phyloP scores from a whole-genome alignment of 208 protist genomes.

The Zelonia costaricensis region DNA sequence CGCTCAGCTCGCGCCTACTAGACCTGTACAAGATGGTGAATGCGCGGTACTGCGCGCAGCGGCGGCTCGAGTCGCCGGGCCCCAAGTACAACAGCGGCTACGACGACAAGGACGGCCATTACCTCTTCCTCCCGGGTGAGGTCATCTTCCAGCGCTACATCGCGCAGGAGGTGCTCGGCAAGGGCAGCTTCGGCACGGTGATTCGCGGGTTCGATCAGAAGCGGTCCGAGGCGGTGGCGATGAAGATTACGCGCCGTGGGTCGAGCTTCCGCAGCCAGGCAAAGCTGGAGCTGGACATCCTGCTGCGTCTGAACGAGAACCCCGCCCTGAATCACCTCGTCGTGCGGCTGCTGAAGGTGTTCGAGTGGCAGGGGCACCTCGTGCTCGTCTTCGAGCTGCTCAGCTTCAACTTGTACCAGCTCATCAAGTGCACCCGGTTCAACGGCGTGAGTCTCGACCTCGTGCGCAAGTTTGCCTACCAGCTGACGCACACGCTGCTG shows the following conservation, averaged over 20 bases:
- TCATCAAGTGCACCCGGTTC: constrained; percentile 92
- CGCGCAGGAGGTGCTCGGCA: constrained; percentile 85
- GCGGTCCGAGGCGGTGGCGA: constrained; percentile 76
- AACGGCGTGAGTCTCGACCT: constrained; percentile 85
- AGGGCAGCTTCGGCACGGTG: constrained; percentile 92
- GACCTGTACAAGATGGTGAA: constrained; percentile 77
- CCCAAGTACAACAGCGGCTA: constrained; percentile 87
- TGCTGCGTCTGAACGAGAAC: constrained; percentile 74
- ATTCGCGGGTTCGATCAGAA: constrained; percentile 88
- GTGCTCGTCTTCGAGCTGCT: constrained; percentile 98
- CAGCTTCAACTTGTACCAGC: constrained; percentile 97
- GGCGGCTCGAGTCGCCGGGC: constrained; percentile 60
- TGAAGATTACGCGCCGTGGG: constrained; percentile 90
- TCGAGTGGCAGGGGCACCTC: constrained; percentile 94
- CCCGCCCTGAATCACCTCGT: constrained; percentile 71
- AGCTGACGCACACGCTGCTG: constrained; percentile 90
- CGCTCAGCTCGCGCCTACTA: constrained; percentile 62
- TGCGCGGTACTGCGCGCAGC: constrained; percentile 61
- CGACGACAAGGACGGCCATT: constrained; percentile 91
- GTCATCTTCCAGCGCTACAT: constrained; percentile 86
- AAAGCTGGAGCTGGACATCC: constrained; percentile 84
- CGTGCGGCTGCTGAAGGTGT: constrained; percentile 85
- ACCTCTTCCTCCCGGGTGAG: constrained; percentile 82
- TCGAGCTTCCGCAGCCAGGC: constrained; percentile 82
- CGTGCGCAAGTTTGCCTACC: constrained; percentile 95